Evolutionary conservation across 2,329 filamentous ascomycete species (phyloP).

Genomic region (Chaetomium globosum): DNA sequence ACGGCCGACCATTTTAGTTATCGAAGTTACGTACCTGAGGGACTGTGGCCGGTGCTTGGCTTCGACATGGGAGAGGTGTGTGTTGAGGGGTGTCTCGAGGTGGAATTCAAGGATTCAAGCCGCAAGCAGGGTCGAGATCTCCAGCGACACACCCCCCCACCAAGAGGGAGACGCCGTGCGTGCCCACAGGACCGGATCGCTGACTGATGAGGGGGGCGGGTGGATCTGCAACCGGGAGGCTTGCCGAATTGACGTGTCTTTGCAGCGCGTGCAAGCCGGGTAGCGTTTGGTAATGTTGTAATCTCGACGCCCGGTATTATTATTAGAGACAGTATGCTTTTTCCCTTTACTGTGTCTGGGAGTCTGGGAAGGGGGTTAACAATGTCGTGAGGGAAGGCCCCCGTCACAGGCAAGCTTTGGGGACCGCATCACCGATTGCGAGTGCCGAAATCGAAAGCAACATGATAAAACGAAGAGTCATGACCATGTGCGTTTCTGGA

Average conservation of each 20-base stretch:
- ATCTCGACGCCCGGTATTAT: constrained; percentile 9
- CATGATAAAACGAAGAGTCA: constrained; percentile 1
- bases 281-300: constrained; percentile 9
- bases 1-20: constrained; percentile 29
- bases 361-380: neutral
- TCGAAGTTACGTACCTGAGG: constrained; percentile 34
- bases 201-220: constrained; percentile 26
- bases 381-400: neutral
- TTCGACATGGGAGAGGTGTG: constrained; percentile 34
- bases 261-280: constrained; percentile 22
- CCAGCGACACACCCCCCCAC: constrained; percentile 30
- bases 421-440: neutral
- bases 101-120: constrained; percentile 15
- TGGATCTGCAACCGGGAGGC: constrained; percentile 33
- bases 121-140: constrained; percentile 31
- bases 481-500: constrained; percentile 10
- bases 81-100: constrained; percentile 22
- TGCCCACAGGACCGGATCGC: constrained; percentile 31
- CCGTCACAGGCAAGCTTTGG: neutral
- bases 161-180: constrained; percentile 28
- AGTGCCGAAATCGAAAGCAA: constrained; percentile 6
- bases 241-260: constrained; percentile 30
- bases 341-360: neutral
- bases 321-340: constrained; percentile 14
- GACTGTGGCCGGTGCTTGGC: constrained; percentile 29